A percentile compares a stretch with the other conserved stretches of the same genome.
Evolutionary conservation across 208 protist species (phyloP).

Genomic region (Trypanosoma cruzi): DNA sequence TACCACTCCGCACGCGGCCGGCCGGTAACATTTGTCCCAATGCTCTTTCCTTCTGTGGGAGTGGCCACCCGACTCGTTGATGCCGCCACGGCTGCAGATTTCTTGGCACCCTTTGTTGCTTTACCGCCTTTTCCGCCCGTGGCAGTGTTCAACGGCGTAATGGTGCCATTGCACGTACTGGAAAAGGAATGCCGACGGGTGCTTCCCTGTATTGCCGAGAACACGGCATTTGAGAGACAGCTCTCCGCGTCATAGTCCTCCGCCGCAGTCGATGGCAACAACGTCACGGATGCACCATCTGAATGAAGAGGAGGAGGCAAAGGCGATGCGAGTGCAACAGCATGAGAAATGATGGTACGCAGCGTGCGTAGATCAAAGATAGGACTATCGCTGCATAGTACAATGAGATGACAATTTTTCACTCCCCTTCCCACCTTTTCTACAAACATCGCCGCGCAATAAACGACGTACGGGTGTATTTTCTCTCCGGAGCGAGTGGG

Average conservation of each 20-base stretch:
- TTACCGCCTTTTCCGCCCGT: background rate
- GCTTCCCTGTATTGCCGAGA: constrained; percentile 1
- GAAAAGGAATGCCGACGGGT: background rate
- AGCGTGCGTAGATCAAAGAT: constrained; percentile 14
- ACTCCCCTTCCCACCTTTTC: background rate
- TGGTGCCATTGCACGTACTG: background rate
- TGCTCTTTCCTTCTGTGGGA: background rate
- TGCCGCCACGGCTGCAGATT: background rate
- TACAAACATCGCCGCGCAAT: background rate
- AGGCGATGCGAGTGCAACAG: background rate
- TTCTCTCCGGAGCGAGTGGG: no score
- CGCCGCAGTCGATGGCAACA: background rate
- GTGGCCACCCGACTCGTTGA: background rate
- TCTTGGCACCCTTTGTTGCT: constrained; percentile 2
- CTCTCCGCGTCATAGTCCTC: background rate
- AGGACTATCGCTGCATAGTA: constrained; percentile 23
- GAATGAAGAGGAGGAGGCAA: no score
- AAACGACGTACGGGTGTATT: no score
- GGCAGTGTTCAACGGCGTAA: background rate
- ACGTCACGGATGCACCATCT: background rate
- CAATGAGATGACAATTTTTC: constrained; percentile 18
- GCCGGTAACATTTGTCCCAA: background rate
- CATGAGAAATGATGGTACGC: constrained; percentile 13
- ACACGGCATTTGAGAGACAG: background rate
- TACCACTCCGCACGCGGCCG: constrained; percentile 19